These are phyloP conservation scores for Paraleonurus japonicus DNA, from an alignment of 257 asterid species.

Conservation along the genomic window DNA sequence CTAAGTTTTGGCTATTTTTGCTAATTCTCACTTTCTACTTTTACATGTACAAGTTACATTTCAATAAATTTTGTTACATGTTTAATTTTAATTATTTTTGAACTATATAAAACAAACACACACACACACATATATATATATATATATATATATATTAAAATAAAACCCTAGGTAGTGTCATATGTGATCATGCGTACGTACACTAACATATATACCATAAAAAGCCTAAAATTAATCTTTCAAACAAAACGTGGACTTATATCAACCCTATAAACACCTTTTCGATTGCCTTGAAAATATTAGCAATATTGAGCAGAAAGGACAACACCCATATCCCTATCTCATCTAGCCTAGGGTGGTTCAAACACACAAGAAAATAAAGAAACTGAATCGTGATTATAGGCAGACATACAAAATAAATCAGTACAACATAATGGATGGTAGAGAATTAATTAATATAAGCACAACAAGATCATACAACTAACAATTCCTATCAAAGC, in stretches of 20 bases:
- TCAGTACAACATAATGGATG: conserved; percentile 28
- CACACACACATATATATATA: too few relatives aligned
- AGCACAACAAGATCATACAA: neutral
- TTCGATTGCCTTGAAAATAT: neutral
- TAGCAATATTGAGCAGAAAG: conserved; percentile 1
- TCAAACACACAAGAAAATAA: conserved; percentile 18
- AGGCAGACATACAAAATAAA: conserved; percentile 20
- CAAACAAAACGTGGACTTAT: neutral
- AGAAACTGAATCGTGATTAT: conserved; percentile 11
- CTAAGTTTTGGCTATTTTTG: too few relatives aligned
- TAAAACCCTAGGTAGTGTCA: too few relatives aligned
- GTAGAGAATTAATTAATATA: too few relatives aligned
- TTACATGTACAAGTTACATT: too few relatives aligned
- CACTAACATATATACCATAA: neutral
- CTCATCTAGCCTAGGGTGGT: conserved; percentile 35
- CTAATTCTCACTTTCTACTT: too few relatives aligned
- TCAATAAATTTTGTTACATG: too few relatives aligned
- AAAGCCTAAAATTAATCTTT: neutral
- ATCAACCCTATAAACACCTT: neutral
- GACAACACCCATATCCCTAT: conserved; percentile 37
- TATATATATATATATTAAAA: too few relatives aligned
- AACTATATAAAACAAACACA: too few relatives aligned
- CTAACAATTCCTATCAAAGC: conserved; percentile 13
- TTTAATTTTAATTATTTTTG: too few relatives aligned
- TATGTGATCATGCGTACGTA: too few relatives aligned